Conservation (phyloP, 495 filamentous ascomycete genomes). For the Xanthoparmelia taractica region DNA sequence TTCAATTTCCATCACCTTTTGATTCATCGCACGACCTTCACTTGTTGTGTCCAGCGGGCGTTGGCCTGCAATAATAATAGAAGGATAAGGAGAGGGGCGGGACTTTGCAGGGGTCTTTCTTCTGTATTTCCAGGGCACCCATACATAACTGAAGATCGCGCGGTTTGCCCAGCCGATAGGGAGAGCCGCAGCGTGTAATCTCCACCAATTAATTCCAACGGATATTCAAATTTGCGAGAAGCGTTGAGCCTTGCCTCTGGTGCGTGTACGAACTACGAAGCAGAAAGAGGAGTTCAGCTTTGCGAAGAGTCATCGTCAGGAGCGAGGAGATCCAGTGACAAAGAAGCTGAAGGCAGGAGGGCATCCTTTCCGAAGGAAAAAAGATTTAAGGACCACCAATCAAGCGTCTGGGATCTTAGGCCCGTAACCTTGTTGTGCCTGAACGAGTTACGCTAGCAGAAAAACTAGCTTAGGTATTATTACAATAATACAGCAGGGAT, state of each 20-base stretch:
- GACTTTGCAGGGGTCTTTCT: not conserved
- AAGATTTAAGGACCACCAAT: not conserved
- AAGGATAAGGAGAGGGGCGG: not conserved
- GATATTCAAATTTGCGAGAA: too few species aligned
- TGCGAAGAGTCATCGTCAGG: not conserved
- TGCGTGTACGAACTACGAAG: too few species aligned
- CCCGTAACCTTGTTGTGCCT: constrained; percentile 7
- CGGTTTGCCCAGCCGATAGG: not conserved
- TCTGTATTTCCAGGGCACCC: not conserved
- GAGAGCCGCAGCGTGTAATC: constrained; percentile 1
- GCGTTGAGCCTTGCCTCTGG: too few species aligned
- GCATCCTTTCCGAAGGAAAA: not conserved
- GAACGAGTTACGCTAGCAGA: constrained; percentile 1
- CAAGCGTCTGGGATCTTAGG: not conserved
- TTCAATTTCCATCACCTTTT: not conserved
- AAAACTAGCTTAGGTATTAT: constrained; percentile 3
- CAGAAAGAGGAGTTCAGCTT: not conserved
- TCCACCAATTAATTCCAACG: constrained; percentile 5
- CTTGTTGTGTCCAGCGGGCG: not conserved
- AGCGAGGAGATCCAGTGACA: not conserved
- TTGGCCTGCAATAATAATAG: not conserved
- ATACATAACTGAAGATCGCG: not conserved
- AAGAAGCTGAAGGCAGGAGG: too few species aligned
- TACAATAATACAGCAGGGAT: constrained; percentile 3
- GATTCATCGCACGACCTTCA: not conserved